Conservation (phyloP, 257 asterid genomes). For the Nicotiana noctiflora region DNA sequence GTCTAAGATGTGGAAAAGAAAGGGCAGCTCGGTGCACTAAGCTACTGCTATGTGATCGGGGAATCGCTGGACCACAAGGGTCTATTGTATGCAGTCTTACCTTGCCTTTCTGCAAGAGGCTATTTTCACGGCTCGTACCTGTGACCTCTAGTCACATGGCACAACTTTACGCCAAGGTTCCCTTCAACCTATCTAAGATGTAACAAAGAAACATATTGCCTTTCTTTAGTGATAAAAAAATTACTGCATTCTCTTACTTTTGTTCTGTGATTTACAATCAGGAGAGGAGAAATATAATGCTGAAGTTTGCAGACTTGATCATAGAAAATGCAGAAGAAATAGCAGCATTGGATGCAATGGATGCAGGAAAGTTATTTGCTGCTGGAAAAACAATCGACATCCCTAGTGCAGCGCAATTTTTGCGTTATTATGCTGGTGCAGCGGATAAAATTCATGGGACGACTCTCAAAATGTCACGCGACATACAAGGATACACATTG, state of each 20-base stretch:
- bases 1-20: neutral
- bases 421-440: slow-evolving; percentile 40
- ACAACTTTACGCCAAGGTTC: too few relatives aligned
- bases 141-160: neutral
- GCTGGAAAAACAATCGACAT: slow-evolving; percentile 21
- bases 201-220: neutral
- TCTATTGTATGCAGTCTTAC: too few relatives aligned
- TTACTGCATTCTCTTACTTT: neutral
- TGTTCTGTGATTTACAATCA: neutral
- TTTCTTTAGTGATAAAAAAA: neutral
- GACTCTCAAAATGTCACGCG: slow-evolving; percentile 29
- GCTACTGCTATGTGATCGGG: too few relatives aligned
- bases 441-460: slow-evolving; percentile 41
- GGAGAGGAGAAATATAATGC: slow-evolving; percentile 30
- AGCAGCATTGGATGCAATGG: slow-evolving; percentile 31
- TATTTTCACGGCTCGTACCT: too few relatives aligned
- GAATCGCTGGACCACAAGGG: too few relatives aligned
- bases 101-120: too few relatives aligned
- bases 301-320: slow-evolving; percentile 33
- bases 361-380: slow-evolving; percentile 27
- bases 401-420: slow-evolving; percentile 11
- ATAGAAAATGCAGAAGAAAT: slow-evolving; percentile 24
- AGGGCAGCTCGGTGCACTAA: too few relatives aligned
- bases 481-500: slow-evolving; percentile 31
- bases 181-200: neutral